Conservation (phyloP, 345 rosid genomes). For the Salix viminalis region DNA sequence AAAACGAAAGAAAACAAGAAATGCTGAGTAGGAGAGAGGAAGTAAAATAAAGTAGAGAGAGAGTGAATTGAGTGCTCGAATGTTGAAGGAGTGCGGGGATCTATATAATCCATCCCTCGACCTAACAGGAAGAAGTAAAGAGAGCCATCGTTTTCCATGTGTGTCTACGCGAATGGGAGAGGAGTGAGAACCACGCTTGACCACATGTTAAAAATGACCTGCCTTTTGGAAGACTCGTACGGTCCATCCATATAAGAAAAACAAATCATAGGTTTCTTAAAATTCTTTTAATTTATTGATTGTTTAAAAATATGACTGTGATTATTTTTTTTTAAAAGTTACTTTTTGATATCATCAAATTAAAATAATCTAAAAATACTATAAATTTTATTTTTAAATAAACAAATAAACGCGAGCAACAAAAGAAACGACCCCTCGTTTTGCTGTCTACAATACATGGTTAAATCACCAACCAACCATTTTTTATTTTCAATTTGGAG, state of each 20-base stretch:
- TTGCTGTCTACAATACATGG: background rate
- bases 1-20: slow-evolving; percentile 49
- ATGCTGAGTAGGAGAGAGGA: slow-evolving; percentile 48
- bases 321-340: no score
- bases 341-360: accelerated
- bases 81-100: slow-evolving; percentile 14
- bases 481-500: background rate
- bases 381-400: no score
- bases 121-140: background rate
- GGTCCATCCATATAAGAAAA: no score
- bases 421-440: background rate
- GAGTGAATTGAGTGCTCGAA: slow-evolving; percentile 4
- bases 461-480: background rate
- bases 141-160: background rate
- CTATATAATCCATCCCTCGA: background rate
- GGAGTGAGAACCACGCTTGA: slow-evolving; percentile 6
- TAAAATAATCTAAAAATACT: no score
- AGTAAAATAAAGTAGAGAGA: background rate
- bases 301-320: no score
- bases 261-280: no score
- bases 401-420: background rate
- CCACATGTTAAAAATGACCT: background rate
- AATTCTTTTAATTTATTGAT: no score
- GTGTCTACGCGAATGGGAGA: slow-evolving; percentile 22
- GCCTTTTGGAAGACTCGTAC: background rate